Evolutionary conservation across 1,284 basidiomycete species (phyloP).

Genomic region (Grifola frondosa): DNA sequence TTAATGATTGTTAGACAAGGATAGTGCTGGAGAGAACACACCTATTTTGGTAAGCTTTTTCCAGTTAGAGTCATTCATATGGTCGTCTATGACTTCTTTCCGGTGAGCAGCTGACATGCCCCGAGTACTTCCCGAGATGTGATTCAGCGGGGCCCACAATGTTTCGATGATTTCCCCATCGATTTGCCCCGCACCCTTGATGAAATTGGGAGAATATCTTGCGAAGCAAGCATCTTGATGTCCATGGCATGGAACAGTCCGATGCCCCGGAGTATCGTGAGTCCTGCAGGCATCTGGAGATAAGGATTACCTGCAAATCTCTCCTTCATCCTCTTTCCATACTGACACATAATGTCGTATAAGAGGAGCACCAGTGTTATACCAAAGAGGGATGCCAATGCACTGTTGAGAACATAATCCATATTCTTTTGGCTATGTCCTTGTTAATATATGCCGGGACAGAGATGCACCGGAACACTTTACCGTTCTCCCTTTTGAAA

Average conservation of each 20-base stretch:
- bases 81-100: constrained; percentile 20
- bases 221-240: constrained; percentile 18
- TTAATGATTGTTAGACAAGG: too few relatives aligned
- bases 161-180: constrained; percentile 25
- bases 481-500: constrained; percentile 23
- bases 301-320: neutral
- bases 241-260: constrained; percentile 17
- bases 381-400: neutral
- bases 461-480: constrained; percentile 11
- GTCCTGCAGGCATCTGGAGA: neutral
- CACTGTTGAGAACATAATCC: constrained; percentile 18
- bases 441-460: too few relatives aligned
- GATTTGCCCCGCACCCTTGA: constrained; percentile 15
- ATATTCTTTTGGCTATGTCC: constrained; percentile 23
- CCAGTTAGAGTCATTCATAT: constrained; percentile 26
- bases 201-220: constrained; percentile 16
- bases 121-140: constrained; percentile 13
- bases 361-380: neutral
- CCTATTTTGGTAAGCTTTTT: constrained; percentile 17
- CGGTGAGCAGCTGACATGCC: constrained; percentile 18
- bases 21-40: constrained; percentile 1
- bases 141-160: constrained; percentile 19
- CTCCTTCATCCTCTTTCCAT: neutral
- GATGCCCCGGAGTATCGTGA: neutral
- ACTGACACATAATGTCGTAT: constrained; percentile 4